Base-by-base conservation (phyloP, 1,284 basidiomycete genomes). In the Boletellus dicymbophilus region DNA sequence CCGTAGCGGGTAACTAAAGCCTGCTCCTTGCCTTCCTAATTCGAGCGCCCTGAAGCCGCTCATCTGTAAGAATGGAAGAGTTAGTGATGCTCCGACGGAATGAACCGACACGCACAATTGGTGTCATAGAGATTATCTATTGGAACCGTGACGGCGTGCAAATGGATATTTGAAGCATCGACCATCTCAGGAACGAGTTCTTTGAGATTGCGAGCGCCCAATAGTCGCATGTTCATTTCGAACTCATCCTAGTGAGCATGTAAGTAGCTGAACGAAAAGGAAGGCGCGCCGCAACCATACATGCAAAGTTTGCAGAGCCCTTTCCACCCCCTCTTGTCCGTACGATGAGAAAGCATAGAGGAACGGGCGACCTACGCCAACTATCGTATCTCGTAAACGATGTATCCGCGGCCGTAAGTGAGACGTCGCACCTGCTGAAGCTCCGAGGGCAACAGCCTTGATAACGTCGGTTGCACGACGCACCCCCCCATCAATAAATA, bases 401-500 rank as follows among this genome's bases (percentile, higher is more conserved):
- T 3, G 18, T 27, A 41, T 34, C 27, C 12, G 38, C 8, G 9
- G 45, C 20, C 3, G 18, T 9, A 40, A 33, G 25, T 6, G 28
- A 15, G 44, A 37, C 22, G 48, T 49, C 51, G 12, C 57, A 80
- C 91, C 88, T 20, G 93, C 95, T 28, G 86, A 95, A 9, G 95
- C 95, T 12, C 95, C 95, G 21, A 98, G 75, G 1, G 94, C 93
- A 43, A 98, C 70, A 8, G 94, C 95, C 68, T 98, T 98, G 57
- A 98, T 74, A 1, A 97, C 90, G 67, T 98, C 95, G 11, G 89
- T 93, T 0, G 93, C 93, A 37, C 95, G 77, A 46, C 95, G 80
- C 10, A 97, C 91, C 49, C 95, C 95, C 18, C 95, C 95, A 65
- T 98, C 95, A 8, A 97, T 82, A 63, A 93, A 95, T 45, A 98